Evolutionary conservation across 1,284 basidiomycete genomes (phyloP), one percentile per base, ranked within the genome.

Genomic region (Sanghuangporus weigelae): DNA sequence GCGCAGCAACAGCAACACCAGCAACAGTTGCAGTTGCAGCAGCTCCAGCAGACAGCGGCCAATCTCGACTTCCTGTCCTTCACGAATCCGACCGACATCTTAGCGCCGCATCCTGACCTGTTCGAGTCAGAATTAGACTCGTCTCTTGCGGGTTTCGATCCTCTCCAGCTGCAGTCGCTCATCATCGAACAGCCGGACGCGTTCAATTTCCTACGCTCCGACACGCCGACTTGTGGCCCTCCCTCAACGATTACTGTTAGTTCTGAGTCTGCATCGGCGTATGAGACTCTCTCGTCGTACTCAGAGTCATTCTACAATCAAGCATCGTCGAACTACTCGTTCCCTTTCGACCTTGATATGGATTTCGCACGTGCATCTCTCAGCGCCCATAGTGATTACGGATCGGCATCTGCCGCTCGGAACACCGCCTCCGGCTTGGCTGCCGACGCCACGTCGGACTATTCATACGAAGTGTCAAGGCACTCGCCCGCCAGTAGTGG

Each of bases 41-140:
- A 57, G 55, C 38, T 59, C 19, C 66, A 50, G 57, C 62, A 61
- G 40, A 48, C 77, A 70, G 69, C 57, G 26, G 59, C 76, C 73
- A 60, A 73, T 71, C 70, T 87, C 73, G 86, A 87, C 75, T 85
- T 87, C 76, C 79, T 84, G 74, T 85, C 85, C 70, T 89, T 87
- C 79, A 81, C 72, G 51, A 69, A 81, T 71, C 78, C 83, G 63
- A 78, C 84, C 68, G 79, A 82, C 68, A 86, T 89, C 77, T 78
- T 84, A 69, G 85, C 86, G 55, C 88, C 89, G 58, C 84, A 87
- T 72, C 87, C 89, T 66, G 89, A 92, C 79, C 81, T 85, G 67
- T 92, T 92, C 77, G 90, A 92, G 71, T 82, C 84, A 59, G 90
- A 92, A 75, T 82, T 92, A 71, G 90, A 92, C 76, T 79, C 79